phyloP scores from a whole-genome alignment of 768 basidiomycete species.

The Agaricus sinodeliciosus region DNA sequence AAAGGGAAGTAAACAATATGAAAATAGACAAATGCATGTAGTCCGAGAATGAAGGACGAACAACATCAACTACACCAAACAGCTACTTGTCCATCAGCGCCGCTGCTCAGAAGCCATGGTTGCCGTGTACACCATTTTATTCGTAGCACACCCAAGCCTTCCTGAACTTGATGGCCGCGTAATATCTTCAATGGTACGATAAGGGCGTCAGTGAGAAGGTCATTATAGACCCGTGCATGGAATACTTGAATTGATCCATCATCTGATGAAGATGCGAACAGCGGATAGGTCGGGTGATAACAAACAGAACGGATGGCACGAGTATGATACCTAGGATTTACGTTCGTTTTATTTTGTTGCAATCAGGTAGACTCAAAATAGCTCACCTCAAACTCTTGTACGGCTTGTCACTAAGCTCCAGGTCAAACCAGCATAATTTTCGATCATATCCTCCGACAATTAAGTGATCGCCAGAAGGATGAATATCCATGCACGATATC shows the following conservation, averaged over 20 bases:
- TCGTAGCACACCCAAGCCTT: slow-evolving; percentile 88
- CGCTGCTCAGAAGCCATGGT: slow-evolving; percentile 90
- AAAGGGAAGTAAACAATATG: not conserved
- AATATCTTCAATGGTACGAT: slow-evolving; percentile 98
- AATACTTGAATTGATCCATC: slow-evolving; percentile 97
- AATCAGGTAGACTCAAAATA: slow-evolving; percentile 2
- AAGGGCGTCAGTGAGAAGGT: slow-evolving; percentile 94
- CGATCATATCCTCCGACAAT: slow-evolving; percentile 98
- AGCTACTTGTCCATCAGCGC: slow-evolving; percentile 83
- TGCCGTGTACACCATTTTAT: slow-evolving; percentile 83
- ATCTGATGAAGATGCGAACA: slow-evolving; percentile 95
- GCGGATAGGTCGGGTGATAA: slow-evolving; percentile 91
- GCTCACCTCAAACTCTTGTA: slow-evolving; percentile 90
- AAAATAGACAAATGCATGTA: not conserved
- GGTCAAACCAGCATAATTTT: slow-evolving; percentile 97
- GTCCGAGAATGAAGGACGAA: not conserved
- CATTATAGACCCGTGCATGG: slow-evolving; percentile 91
- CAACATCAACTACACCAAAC: slow-evolving; percentile 75
- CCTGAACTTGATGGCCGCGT: slow-evolving; percentile 79
- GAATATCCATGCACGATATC: slow-evolving; percentile 97
- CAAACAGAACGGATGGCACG: slow-evolving; percentile 89
- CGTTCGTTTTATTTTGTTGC: not conserved
- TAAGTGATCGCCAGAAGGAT: slow-evolving; percentile 92
- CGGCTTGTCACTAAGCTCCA: slow-evolving; percentile 93
- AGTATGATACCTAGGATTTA: slow-evolving; percentile 70